phyloP scores from a whole-genome alignment of 225 moss, liverwort and hornwort species.

The Asterella californica region DNA sequence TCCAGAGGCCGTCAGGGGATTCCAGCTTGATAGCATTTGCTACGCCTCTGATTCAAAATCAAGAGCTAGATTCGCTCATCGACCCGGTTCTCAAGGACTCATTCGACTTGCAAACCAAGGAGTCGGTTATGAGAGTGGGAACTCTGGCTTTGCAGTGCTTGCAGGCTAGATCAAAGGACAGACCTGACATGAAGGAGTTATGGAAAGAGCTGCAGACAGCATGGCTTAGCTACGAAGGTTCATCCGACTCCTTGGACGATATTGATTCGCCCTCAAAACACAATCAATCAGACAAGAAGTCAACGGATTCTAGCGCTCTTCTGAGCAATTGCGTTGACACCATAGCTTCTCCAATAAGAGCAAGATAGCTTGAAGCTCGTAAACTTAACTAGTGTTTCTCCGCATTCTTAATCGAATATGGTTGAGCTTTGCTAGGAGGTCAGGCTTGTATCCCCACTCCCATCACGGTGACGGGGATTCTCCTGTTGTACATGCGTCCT shows the following conservation, averaged over 20 bases:
- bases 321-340: background rate
- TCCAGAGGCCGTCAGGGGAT: background rate
- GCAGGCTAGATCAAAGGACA: slow-evolving; percentile 12
- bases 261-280: background rate
- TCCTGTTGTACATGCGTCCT: too few species aligned
- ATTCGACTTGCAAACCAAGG: background rate
- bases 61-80: background rate
- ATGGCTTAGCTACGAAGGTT: background rate
- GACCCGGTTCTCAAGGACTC: slow-evolving; percentile 8
- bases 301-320: background rate
- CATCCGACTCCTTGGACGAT: background rate
- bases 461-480: too few species aligned
- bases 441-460: too few species aligned
- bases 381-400: too few species aligned
- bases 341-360: too few species aligned
- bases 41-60: slow-evolving; percentile 3
- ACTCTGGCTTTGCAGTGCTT: slow-evolving; percentile 15
- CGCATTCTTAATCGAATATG: too few species aligned
- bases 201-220: slow-evolving; percentile 22
- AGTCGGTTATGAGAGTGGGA: slow-evolving; percentile 8
- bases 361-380: too few species aligned
- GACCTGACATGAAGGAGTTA: slow-evolving; percentile 26
- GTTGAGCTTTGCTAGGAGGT: too few species aligned
- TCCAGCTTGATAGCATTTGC: slow-evolving; percentile 19
- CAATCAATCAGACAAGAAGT: background rate